Percentiles rank a stretch among this genome's conserved stretches.
phyloP scores from a whole-genome alignment of 768 basidiomycete genomes.

The Favolaschia claudopus region DNA sequence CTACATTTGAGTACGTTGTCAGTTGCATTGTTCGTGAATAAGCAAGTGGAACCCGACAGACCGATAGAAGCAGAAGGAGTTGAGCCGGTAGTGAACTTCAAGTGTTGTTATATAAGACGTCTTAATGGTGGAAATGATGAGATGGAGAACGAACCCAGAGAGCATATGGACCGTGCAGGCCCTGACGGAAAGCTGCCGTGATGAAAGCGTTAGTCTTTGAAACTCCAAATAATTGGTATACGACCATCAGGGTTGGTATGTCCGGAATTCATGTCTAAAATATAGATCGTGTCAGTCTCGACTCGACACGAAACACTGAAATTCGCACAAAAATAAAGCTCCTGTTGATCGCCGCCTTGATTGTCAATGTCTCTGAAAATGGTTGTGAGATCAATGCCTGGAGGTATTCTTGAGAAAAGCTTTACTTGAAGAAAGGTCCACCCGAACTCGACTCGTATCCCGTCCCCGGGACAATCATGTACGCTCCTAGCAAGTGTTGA shows the following conservation, averaged over 20 bases:
- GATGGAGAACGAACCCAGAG: constrained; percentile 44
- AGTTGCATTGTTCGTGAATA: no score
- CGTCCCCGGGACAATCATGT: constrained; percentile 42
- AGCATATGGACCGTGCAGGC: constrained; percentile 47
- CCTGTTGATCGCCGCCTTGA: constrained; percentile 42
- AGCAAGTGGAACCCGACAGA: no score
- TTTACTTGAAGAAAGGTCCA: constrained; percentile 38
- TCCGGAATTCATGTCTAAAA: constrained; percentile 40
- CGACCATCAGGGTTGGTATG: constrained; percentile 46
- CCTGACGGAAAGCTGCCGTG: constrained; percentile 38
- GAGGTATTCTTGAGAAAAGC: not conserved
- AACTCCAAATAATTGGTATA: constrained; percentile 12
- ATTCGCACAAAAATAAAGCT: constrained; percentile 45
- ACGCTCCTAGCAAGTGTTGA: constrained; percentile 18
- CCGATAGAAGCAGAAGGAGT: not conserved
- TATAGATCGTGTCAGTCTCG: not conserved
- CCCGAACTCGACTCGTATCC: constrained; percentile 43
- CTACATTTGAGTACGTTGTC: no score
- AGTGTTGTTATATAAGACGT: no score
- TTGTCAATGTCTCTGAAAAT: constrained; percentile 43
- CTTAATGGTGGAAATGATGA: not conserved
- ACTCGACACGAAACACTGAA: not conserved
- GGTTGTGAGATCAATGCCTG: not conserved
- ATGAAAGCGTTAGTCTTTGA: not conserved
- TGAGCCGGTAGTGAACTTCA: constrained; percentile 11